phyloP scores from a whole-genome alignment of 345 rosid species.

The Eucalyptus viminalis region DNA sequence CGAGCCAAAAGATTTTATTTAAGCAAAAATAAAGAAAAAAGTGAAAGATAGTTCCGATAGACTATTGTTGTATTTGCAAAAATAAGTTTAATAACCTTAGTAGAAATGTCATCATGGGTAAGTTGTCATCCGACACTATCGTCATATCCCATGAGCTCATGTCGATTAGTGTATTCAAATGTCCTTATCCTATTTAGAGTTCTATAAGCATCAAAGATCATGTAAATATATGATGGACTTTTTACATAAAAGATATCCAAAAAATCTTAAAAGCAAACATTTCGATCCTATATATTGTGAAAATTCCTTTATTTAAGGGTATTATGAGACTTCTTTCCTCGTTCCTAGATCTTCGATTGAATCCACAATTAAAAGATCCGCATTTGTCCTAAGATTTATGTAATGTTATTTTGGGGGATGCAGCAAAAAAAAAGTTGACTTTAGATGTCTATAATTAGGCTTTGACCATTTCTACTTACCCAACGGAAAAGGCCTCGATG shows the following conservation, averaged over 20 bases:
- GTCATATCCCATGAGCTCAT: background rate
- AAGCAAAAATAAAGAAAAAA: background rate
- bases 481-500: background rate
- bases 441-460: background rate
- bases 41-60: background rate
- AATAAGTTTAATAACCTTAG: background rate
- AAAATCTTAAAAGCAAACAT: background rate
- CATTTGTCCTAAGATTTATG: background rate
- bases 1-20: background rate
- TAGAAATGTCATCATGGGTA: background rate
- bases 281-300: fast-evolving
- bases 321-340: background rate
- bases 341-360: background rate
- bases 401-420: background rate
- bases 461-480: background rate
- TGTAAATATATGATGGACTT: background rate
- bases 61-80: background rate
- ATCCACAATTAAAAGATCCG: background rate
- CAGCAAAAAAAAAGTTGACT: background rate
- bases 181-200: background rate
- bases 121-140: background rate
- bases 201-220: background rate
- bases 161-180: background rate
- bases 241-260: background rate
- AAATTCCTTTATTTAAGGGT: background rate